Conservation (phyloP, 176 grass and related monocot species). For the Phoenix roebelenii region DNA sequence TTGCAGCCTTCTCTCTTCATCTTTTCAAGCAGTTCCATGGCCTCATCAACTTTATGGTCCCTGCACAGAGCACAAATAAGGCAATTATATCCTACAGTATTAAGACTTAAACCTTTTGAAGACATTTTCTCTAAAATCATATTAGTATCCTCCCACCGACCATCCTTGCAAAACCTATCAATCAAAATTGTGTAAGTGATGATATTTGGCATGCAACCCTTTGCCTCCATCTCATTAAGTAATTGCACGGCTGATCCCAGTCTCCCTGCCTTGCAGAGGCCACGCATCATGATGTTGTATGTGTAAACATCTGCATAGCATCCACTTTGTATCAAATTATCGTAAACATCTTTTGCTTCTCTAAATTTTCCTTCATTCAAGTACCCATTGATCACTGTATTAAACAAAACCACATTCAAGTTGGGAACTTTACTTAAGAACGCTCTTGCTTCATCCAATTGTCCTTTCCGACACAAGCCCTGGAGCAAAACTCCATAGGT, state of each 20-base stretch:
- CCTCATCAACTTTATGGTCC: conserved; percentile 49
- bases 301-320: conserved; percentile 58
- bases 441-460: conserved; percentile 43
- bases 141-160: conserved; percentile 58
- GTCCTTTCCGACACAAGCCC: conserved; percentile 42
- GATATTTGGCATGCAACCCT: conserved; percentile 39
- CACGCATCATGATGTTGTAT: conserved; percentile 59
- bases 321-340: conserved; percentile 43
- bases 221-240: conserved; percentile 61
- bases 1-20: conserved; percentile 66
- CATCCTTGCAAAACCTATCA: conserved; percentile 50
- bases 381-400: conserved; percentile 68
- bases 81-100: conserved; percentile 68
- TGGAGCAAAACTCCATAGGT: conserved; percentile 71
- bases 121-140: conserved; percentile 49
- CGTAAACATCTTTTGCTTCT: conserved; percentile 56
- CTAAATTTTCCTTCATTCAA: conserved; percentile 35
- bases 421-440: conserved; percentile 44
- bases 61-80: conserved; percentile 73
- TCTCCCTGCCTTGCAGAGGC: conserved; percentile 63
- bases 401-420: conserved; percentile 66
- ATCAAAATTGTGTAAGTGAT: conserved; percentile 68
- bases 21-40: conserved; percentile 45
- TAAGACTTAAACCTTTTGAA: conserved; percentile 46
- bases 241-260: conserved; percentile 43